Evolutionary conservation across 1,284 basidiomycete genomes (phyloP).

Genomic region (Puccinia sorghi): DNA sequence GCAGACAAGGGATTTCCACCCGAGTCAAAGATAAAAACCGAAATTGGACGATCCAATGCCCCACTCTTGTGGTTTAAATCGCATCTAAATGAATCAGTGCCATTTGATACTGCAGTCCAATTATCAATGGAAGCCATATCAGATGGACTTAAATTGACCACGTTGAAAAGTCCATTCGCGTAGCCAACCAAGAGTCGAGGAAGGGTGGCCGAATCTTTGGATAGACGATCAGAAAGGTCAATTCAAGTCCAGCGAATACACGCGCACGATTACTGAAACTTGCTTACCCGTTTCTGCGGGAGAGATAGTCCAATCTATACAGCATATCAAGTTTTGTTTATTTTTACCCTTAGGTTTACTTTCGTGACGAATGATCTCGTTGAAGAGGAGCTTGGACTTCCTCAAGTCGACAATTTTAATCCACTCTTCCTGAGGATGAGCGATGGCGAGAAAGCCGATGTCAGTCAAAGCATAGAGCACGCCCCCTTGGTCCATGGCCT

Average conservation of each 20-base stretch:
- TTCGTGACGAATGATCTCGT: conserved; percentile 22
- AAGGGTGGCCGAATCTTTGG: conserved; percentile 24
- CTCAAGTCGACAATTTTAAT: conserved; percentile 43
- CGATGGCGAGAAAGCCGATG: conserved; percentile 41
- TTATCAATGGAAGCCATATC: conserved; percentile 44
- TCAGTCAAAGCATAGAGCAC: conserved; percentile 33
- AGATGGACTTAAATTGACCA: conserved; percentile 29
- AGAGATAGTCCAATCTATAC: conserved; percentile 31
- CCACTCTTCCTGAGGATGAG: conserved; percentile 21
- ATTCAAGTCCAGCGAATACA: neutral
- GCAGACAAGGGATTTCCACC: conserved; percentile 16
- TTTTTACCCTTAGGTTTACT: conserved; percentile 23
- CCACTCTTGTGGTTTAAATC: conserved; percentile 17
- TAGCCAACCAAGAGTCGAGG: conserved; percentile 41
- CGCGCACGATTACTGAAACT: neutral
- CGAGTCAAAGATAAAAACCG: conserved; percentile 31
- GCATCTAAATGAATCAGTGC: conserved; percentile 16
- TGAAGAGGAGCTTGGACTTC: conserved; percentile 34
- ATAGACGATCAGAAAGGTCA: neutral
- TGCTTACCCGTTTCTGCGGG: conserved; percentile 28
- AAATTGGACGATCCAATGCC: conserved; percentile 9
- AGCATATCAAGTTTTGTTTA: conserved; percentile 17
- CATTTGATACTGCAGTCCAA: conserved; percentile 32
- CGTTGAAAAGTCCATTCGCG: conserved; percentile 24
- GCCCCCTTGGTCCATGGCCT: neutral